These are phyloP conservation scores for Suhomyces emberorum DNA, from an alignment of 805 yeast species.

Conservation along the genomic window DNA sequence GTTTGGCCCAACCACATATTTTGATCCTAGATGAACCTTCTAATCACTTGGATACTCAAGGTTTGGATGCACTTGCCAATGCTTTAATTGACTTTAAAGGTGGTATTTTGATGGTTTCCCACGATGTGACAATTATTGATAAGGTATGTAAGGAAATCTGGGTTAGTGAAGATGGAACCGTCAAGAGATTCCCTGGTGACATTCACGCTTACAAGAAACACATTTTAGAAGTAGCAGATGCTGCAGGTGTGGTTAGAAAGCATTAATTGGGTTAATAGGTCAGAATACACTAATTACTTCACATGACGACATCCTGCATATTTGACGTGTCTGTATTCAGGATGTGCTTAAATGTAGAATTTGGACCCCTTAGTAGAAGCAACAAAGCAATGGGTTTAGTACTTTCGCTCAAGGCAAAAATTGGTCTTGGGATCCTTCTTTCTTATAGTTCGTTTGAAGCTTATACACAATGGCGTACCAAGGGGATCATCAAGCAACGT, in stretches of 20 bases:
- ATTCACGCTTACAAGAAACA: slow-evolving; percentile 89
- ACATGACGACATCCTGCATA: not conserved
- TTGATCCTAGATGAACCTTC: slow-evolving; percentile 96
- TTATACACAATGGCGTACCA: slow-evolving; percentile 55
- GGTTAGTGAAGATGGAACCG: slow-evolving; percentile 88
- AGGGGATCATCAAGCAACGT: slow-evolving; percentile 49
- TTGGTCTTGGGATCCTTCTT: slow-evolving; percentile 42
- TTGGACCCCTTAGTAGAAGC: no score
- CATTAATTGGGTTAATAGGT: slow-evolving; percentile 44
- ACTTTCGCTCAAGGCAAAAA: slow-evolving; percentile 26
- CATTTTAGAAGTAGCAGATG: slow-evolving; percentile 73
- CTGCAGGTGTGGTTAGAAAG: slow-evolving; percentile 85
- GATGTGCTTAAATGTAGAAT: no score
- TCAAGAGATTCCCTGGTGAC: slow-evolving; percentile 72
- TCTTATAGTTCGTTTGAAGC: slow-evolving; percentile 66
- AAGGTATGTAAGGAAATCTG: slow-evolving; percentile 90
- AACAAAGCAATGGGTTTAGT: not conserved
- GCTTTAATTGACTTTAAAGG: slow-evolving; percentile 88
- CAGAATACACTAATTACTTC: not conserved
- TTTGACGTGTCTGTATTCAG: not conserved
- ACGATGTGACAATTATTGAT: slow-evolving; percentile 89
- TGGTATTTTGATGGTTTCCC: slow-evolving; percentile 96
- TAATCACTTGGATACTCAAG: slow-evolving; percentile 96
- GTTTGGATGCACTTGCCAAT: slow-evolving; percentile 91
- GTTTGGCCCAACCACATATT: slow-evolving; percentile 86